Evolutionary conservation across 1,284 basidiomycete genomes (phyloP), one percentile per base, ranked within the genome.

Genomic region (Ustilago sp.): DNA sequence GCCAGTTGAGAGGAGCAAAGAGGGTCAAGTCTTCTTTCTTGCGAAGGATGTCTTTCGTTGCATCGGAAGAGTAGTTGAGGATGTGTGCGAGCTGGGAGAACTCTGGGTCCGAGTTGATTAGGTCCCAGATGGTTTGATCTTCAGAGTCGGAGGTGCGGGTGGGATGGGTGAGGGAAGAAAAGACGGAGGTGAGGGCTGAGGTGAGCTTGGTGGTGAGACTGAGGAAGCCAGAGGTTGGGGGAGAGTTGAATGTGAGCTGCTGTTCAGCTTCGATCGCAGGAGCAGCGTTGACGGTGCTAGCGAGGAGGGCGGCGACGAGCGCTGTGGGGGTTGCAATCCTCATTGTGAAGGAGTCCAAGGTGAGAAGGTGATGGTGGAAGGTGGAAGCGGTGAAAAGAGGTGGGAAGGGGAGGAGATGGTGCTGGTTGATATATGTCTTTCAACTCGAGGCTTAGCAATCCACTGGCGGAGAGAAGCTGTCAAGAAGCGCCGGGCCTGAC

Each of bases 1-100:
- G 74, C 79, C 79, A 81, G 68, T 82, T 77, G 69, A 80, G 63
- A 35, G 80, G 80, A 11, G 80, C 78, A 39, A 82, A 76, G 53
- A 82, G 60, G 50, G 80, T 82, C 9, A 82, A 61, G 19, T 59
- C 50, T 23, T 74, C n/a, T 28, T 73, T 68, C 45, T 72, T 71
- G 58, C 75, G 68, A 35, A 82, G 63, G 7, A 81, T 68, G 23
- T 82, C 68, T 51, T 81, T 81, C 39, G 77, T 80, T 34, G 68
- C 59, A 57, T 79, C 72, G 47, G 70, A 70, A 32, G 77, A 74
- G 56, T 82, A 82, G 59, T 81, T 82, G 72, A 80, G 72, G 32
- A 80, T 54, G 57, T 80, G 77, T 17, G 78, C 75, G 36, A 82
- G 68, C 51, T 79, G 70, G 34, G 68, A 64, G 51, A 82, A 80